Evolutionary conservation across 306 rosid genomes (phyloP).

Genomic region (Medicago lupulina): DNA sequence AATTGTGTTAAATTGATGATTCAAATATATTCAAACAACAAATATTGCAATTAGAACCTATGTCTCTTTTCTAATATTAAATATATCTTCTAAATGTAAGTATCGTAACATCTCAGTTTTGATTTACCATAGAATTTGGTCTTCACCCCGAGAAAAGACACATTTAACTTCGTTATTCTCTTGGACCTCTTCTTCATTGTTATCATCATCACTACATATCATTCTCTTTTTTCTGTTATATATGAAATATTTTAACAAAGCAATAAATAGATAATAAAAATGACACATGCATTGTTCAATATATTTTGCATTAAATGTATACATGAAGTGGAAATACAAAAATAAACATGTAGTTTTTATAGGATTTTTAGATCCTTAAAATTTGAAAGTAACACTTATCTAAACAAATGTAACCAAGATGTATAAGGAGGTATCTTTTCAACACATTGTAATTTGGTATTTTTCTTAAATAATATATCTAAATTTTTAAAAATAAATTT

Average conservation of each 20-base stretch:
- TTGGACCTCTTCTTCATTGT: no score
- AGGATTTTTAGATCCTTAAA: neutral
- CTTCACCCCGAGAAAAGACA: no score
- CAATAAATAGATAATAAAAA: slow-evolving; percentile 39
- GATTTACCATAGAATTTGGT: slow-evolving; percentile 67
- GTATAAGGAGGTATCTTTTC: slow-evolving; percentile 69
- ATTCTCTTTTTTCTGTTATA: slow-evolving; percentile 82
- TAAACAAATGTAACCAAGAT: slow-evolving; percentile 75
- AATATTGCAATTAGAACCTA: no score
- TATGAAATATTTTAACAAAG: slow-evolving; percentile 48
- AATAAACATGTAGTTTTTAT: no score
- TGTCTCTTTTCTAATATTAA: no score
- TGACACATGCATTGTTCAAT: no score
- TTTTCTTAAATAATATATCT: slow-evolving; percentile 39
- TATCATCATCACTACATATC: slow-evolving; percentile 67
- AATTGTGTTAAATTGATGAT: no score
- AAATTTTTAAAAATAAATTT: neutral
- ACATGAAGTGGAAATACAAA: no score
- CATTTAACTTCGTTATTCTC: no score
- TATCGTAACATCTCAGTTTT: slow-evolving; percentile 34
- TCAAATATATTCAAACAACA: no score
- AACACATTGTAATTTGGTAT: slow-evolving; percentile 52
- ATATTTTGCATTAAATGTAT: no score
- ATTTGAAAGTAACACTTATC: slow-evolving; percentile 47
- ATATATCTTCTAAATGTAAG: neutral